Evolutionary conservation across 2,329 filamentous ascomycete genomes (phyloP).

Genomic region (Orbilia oligospora): DNA sequence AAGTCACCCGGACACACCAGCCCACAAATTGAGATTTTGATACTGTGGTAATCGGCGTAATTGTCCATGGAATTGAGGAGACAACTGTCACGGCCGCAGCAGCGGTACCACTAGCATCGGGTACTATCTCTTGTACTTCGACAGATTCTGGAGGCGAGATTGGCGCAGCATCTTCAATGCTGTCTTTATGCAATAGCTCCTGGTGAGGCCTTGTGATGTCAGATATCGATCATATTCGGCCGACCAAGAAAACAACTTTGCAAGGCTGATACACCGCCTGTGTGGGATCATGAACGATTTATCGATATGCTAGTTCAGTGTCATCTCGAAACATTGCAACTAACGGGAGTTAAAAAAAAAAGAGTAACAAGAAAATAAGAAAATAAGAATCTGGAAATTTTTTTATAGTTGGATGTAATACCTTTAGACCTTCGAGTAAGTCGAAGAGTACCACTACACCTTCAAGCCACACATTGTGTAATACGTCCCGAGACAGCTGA

Average conservation of each 20-base stretch:
- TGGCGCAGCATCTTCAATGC: slow-evolving; percentile 18
- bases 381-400: background rate
- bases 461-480: slow-evolving; percentile 78
- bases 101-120: slow-evolving; percentile 19
- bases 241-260: background rate
- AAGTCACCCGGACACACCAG: slow-evolving; percentile 78
- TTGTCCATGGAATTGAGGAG: slow-evolving; percentile 76
- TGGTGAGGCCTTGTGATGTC: slow-evolving; percentile 45
- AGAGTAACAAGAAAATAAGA: slow-evolving; percentile 1
- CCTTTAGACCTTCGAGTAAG: slow-evolving; percentile 81
- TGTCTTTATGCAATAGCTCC: slow-evolving; percentile 52
- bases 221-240: slow-evolving; percentile 31
- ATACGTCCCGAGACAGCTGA: slow-evolving; percentile 78
- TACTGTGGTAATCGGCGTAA: slow-evolving; percentile 82
- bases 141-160: slow-evolving; percentile 47
- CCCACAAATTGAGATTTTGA: slow-evolving; percentile 91
- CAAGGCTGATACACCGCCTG: slow-evolving; percentile 22
- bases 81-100: slow-evolving; percentile 66
- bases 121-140: slow-evolving; percentile 28
- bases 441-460: slow-evolving; percentile 91
- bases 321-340: slow-evolving; percentile 16
- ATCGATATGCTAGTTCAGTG: slow-evolving; percentile 15
- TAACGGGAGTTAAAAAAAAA: background rate
- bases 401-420: slow-evolving; percentile 60
- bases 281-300: slow-evolving; percentile 1